Base-by-base conservation (phyloP, 1,139 yeast genomes). In the Nakaseomyces uthaithaninus region DNA sequence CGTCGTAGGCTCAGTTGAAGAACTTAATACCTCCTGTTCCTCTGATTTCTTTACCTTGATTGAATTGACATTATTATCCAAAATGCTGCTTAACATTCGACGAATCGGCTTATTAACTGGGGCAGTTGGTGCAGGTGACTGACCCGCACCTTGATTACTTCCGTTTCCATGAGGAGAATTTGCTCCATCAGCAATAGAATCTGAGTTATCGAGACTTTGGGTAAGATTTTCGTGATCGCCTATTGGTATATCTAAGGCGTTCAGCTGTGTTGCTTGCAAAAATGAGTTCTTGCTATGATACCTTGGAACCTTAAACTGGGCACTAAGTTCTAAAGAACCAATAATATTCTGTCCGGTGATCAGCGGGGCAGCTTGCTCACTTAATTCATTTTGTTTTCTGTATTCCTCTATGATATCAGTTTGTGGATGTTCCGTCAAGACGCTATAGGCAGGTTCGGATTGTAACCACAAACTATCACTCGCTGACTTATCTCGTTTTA, bases 301-400 rank as follows among this genome's bases (percentile, higher is more conserved):
- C 44, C 59, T 63, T 2, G 69, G 69, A 3, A 62, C 44, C 27
- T 59, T 53, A 30, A 59, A 56, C 24, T 59, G 55, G 1, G 62
- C 48, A 17, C 65, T 60, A 10, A 65, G 42, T 38, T 65, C 68
- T 14, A 65, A 38, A 1, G 67, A 59, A 3, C 68, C 68, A 15
- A 50, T 53, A 4, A 65, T 64, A 31, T 59, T 64, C 46, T 65
- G 68, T 2, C 68, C 68, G 2, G 68, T 64, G 8, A 65, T 49
- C 2, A 61, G 54, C 10, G 55, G 42, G 8, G 45, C 42, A 8
- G 45, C 42, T 37, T 50, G 58, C 35, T 55, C 53, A n/a, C 63
- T 61, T 14, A 41, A 39, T 4, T 50, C 42, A 33, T 53, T 49
- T 15, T 48, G 45, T 27, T 40, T 42, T 2, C 46, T 42, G 36